These are phyloP conservation scores for Fraxinus xanthoxyloides DNA, from an alignment of 305 asterid species.

Conservation along the genomic window DNA sequence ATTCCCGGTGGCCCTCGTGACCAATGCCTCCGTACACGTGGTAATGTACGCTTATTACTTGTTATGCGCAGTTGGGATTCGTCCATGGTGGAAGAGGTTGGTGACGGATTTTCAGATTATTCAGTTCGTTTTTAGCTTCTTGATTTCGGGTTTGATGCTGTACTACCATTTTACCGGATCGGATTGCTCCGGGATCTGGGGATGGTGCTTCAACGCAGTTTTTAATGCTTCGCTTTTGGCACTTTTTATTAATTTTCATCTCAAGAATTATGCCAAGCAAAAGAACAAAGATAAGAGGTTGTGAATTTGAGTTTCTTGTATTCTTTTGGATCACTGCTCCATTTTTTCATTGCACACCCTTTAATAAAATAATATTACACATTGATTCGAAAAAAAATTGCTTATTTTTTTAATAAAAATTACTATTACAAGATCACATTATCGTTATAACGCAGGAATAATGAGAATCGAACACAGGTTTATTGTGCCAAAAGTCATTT, in stretches of 20 bases:
- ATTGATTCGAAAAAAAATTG: no score
- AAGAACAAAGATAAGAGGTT: constrained; percentile 36
- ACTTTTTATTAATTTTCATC: constrained; percentile 63
- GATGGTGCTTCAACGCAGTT: constrained; percentile 85
- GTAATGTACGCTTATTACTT: constrained; percentile 83
- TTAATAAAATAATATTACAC: no score
- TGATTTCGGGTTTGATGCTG: constrained; percentile 73
- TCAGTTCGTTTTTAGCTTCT: constrained; percentile 76
- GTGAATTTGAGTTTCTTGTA: constrained; percentile 12
- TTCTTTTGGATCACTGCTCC: background rate
- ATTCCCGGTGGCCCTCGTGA: constrained; percentile 84
- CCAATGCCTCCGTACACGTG: constrained; percentile 85
- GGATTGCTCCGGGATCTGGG: constrained; percentile 83
- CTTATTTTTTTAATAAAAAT: no score
- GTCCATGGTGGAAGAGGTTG: constrained; percentile 82
- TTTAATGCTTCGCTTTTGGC: constrained; percentile 75
- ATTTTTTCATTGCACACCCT: background rate
- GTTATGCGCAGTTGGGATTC: constrained; percentile 52
- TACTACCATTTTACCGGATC: constrained; percentile 54
- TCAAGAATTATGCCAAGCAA: constrained; percentile 57
- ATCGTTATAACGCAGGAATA: no score
- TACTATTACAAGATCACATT: no score
- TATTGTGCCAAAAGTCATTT: no score
- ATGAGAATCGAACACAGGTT: no score
- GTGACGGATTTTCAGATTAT: constrained; percentile 77